These are phyloP conservation scores for Cordyceps cateniannulata DNA, from an alignment of 2,329 filamentous ascomycete genomes.

Conservation along the genomic window DNA sequence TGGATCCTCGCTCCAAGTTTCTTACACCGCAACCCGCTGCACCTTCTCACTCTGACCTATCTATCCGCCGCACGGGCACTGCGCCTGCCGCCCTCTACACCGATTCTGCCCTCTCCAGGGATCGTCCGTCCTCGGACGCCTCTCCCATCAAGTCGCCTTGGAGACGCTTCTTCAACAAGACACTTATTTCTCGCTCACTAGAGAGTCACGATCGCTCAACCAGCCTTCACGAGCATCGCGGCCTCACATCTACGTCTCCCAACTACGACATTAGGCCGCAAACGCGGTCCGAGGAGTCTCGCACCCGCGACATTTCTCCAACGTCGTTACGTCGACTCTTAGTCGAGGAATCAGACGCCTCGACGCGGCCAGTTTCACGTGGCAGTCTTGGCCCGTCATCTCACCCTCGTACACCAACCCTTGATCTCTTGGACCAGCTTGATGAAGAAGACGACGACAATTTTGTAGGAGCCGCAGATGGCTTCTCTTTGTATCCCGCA, in stretches of 20 bases:
- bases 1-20: conserved; percentile 73
- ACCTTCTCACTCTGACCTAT: conserved; percentile 17
- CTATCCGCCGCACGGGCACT: conserved; percentile 26
- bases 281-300: conserved; percentile 32
- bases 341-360: background rate
- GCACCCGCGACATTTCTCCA: conserved; percentile 47
- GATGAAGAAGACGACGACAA: conserved; percentile 10
- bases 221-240: conserved; percentile 21
- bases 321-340: conserved; percentile 46
- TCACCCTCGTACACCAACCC: background rate
- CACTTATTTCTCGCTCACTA: background rate
- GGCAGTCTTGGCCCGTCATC: background rate
- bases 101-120: conserved; percentile 29
- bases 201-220: background rate
- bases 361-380: background rate
- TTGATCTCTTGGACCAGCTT: conserved; percentile 2
- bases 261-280: conserved; percentile 20
- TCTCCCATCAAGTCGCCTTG: conserved; percentile 26
- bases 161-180: conserved; percentile 34
- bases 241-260: conserved; percentile 21
- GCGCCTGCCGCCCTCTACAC: conserved; percentile 33
- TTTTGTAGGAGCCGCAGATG: background rate
- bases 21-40: conserved; percentile 54
- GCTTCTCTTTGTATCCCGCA: background rate
- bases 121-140: conserved; percentile 28